phyloP scores from a whole-genome alignment of 1,284 basidiomycete species.

The Gymnopus androsaceus region DNA sequence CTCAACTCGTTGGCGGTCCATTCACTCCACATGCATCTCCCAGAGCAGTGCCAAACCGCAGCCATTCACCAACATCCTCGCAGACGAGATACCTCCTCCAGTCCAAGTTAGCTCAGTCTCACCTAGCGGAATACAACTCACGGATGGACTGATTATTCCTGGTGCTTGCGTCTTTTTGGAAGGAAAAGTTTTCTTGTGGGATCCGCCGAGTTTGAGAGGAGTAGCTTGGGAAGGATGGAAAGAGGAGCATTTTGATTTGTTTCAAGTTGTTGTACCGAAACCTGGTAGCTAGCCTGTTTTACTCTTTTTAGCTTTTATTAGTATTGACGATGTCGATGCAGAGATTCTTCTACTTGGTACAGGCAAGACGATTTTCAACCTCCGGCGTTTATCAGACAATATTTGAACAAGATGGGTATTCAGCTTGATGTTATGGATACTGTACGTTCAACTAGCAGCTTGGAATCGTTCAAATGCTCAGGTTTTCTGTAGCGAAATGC shows the following conservation, averaged over 20 bases:
- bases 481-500: conserved; percentile 73
- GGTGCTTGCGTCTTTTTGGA: conserved; percentile 84
- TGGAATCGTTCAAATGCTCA: conserved; percentile 2
- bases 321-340: conserved; percentile 29
- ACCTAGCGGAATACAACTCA: conserved; percentile 61
- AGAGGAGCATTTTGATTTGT: conserved; percentile 74
- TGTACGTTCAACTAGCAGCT: conserved; percentile 47
- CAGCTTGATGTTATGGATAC: conserved; percentile 95
- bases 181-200: conserved; percentile 89
- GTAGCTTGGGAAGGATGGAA: conserved; percentile 63
- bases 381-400: conserved; percentile 67
- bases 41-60: conserved; percentile 8
- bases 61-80: conserved; percentile 69
- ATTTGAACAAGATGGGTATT: conserved; percentile 80
- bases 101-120: conserved; percentile 71
- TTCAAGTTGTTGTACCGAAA: conserved; percentile 80
- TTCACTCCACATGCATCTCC: too few relatives aligned
- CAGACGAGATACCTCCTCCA: conserved; percentile 64
- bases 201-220: conserved; percentile 73
- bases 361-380: conserved; percentile 74
- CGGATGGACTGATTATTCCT: conserved; percentile 76
- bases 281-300: conserved; percentile 65
- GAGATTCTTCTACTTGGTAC: conserved; percentile 93
- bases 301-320: background rate
- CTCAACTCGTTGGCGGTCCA: too few relatives aligned